A percentile compares a stretch with the other conserved stretches of the same genome.
Evolutionary conservation across 2,329 filamentous ascomycete species (phyloP).

Genomic region (Phaeosphaeriaceae sp.): DNA sequence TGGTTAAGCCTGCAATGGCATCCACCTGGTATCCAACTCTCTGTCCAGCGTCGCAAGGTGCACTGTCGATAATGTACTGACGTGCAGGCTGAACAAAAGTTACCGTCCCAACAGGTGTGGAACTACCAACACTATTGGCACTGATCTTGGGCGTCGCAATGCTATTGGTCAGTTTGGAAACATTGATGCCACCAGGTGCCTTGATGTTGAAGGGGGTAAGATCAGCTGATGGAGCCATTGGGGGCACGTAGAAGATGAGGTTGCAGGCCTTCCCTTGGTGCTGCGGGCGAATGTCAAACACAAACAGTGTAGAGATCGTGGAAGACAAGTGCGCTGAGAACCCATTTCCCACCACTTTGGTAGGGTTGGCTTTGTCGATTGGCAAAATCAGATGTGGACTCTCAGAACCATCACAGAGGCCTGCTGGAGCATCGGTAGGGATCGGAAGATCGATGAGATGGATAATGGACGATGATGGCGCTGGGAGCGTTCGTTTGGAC

Average conservation of each 20-base stretch:
- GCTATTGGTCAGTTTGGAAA: conserved; percentile 30
- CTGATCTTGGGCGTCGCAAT: conserved; percentile 11
- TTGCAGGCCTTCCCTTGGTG: conserved; percentile 55
- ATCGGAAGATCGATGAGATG: conserved; percentile 8
- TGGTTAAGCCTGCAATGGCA: conserved; percentile 26
- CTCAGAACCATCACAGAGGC: conserved; percentile 44
- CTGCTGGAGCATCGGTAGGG: conserved; percentile 25
- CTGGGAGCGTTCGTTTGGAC: conserved; percentile 1
- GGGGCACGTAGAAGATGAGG: conserved; percentile 56
- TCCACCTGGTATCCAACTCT: conserved; percentile 32
- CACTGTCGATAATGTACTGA: conserved; percentile 28
- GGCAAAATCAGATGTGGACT: conserved; percentile 49
- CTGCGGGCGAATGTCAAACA: conserved; percentile 53
- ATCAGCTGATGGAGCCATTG: conserved; percentile 37
- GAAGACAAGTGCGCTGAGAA: conserved; percentile 51
- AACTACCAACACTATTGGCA: conserved; percentile 11
- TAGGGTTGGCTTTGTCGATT: conserved; percentile 45
- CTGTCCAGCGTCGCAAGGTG: conserved; percentile 33
- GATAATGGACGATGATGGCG: conserved; percentile 5
- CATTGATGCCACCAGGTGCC: conserved; percentile 44
- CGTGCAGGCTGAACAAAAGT: conserved; percentile 18
- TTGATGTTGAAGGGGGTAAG: conserved; percentile 42
- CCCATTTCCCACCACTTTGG: conserved; percentile 49
- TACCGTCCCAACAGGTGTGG: conserved; percentile 19
- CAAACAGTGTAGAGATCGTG: conserved; percentile 51